Base-by-base conservation (phyloP, 805 yeast species). In the Cyberlindnera euphorbiae region DNA sequence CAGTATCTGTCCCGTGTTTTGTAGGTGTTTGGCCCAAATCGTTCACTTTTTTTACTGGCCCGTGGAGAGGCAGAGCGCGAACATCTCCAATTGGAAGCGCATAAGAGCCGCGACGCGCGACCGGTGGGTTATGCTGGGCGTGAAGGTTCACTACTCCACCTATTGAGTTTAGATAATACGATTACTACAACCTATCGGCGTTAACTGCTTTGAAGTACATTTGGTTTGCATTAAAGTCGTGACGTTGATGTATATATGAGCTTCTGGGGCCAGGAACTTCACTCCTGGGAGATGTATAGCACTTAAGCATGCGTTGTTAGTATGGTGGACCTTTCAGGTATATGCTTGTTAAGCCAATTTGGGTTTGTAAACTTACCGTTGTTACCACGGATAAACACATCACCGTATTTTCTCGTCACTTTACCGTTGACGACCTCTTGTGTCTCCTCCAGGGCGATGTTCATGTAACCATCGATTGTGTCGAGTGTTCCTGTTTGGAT, bases 401-500 rank as follows among this genome's bases (percentile, higher is more conserved):
- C 95, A 22, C 85, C 85, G 44, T 77, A 80, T 18, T 61, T 64
- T 43, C 71, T 74, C 25, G 71, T 73, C 29, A 58, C 54, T 31
- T 68, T 67, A 6, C 73, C 73, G 35, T 65, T 63, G 23, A 75
- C 74, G 30, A 62, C 59, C 55, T 93, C 98, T 31, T 75, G 69
- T 4, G 95, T 77, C 42, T 79, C 72, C 37, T 83, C 87, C 46
- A 93, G 69, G 2, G 90, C 95, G 32, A 93, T 82, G 62, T 93
- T 93, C 96, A 93, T 88, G 66, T 80, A 93, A 8, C 97, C 97
- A 58, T 93, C 98, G 39, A 93, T 89, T 27, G 96, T 85, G 50
- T 85, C 90, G 45, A 85, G 69, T 33, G 62, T 67, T 6, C 82
- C 65, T 60, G 32, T 11, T 10, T 14, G 9, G 9, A 11, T n/a